Evolutionary conservation across 164 flowering plant genomes (phyloP).

Genomic region (Platanus orientalis): DNA sequence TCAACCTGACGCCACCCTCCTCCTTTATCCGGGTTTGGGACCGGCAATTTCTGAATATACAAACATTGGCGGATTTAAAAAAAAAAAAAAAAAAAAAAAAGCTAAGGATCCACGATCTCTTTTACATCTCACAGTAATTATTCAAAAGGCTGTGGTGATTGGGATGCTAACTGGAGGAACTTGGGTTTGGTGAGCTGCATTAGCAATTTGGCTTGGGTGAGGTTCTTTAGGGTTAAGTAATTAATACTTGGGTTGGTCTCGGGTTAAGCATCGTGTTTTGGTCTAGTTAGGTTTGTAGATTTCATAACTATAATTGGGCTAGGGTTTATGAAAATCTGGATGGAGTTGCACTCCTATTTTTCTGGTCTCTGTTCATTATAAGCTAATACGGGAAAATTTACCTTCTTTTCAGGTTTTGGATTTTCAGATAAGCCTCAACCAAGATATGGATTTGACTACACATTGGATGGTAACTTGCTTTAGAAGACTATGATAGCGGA

Average conservation of each 20-base stretch:
- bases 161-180: too few species aligned
- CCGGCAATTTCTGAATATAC: too few species aligned
- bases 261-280: background rate
- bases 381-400: conserved; percentile 6
- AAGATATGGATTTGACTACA: conserved; percentile 87
- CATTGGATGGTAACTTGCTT: conserved; percentile 59
- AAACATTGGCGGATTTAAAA: too few species aligned
- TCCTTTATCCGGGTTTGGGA: too few species aligned
- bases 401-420: conserved; percentile 72
- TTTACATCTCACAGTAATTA: too few species aligned
- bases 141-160: too few species aligned
- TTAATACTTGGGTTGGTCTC: background rate
- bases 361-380: background rate
- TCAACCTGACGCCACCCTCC: too few species aligned
- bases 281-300: background rate
- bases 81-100: too few species aligned
- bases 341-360: background rate
- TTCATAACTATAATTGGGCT: background rate
- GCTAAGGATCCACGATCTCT: too few species aligned
- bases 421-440: conserved; percentile 98
- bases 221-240: background rate
- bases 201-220: too few species aligned
- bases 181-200: too few species aligned
- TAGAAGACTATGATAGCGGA: too few species aligned
- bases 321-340: background rate